Conservation (phyloP, 1,139 yeast species). For the Suhomyces maxii region DNA sequence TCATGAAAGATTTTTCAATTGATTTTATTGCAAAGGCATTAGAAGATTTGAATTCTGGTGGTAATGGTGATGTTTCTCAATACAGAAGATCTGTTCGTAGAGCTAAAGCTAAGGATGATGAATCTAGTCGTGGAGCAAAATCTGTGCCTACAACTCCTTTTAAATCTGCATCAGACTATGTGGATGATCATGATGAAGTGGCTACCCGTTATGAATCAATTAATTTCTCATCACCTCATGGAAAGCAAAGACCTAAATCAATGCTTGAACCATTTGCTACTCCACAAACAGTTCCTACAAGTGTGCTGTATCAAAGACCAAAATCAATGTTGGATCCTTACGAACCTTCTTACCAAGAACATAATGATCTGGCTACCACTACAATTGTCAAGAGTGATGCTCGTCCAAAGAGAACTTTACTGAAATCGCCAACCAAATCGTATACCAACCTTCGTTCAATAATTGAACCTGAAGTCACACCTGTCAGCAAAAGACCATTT, state of each 20-base stretch:
- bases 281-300: not conserved
- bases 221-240: slow-evolving; percentile 22
- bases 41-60: slow-evolving; percentile 67
- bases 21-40: slow-evolving; percentile 58
- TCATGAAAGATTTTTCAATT: slow-evolving; percentile 46
- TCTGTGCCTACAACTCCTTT: slow-evolving; percentile 24
- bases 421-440: slow-evolving; percentile 24
- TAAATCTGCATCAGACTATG: slow-evolving; percentile 29
- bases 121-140: slow-evolving; percentile 9
- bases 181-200: slow-evolving; percentile 38
- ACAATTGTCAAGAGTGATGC: slow-evolving; percentile 15
- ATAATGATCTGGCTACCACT: slow-evolving; percentile 17
- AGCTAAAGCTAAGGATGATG: slow-evolving; percentile 18
- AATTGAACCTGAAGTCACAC: slow-evolving; percentile 26
- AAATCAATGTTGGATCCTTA: slow-evolving; percentile 38
- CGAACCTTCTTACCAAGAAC: slow-evolving; percentile 9
- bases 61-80: slow-evolving; percentile 54
- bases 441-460: slow-evolving; percentile 34
- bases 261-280: slow-evolving; percentile 27
- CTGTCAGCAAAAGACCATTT: slow-evolving; percentile 52
- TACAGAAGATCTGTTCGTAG: slow-evolving; percentile 41
- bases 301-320: slow-evolving; percentile 26
- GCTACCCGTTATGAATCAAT: slow-evolving; percentile 44
- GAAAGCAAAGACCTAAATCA: slow-evolving; percentile 40
- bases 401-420: slow-evolving; percentile 9